Evolutionary conservation across 805 yeast genomes (phyloP).

Genomic region (Starmerella powellii): DNA sequence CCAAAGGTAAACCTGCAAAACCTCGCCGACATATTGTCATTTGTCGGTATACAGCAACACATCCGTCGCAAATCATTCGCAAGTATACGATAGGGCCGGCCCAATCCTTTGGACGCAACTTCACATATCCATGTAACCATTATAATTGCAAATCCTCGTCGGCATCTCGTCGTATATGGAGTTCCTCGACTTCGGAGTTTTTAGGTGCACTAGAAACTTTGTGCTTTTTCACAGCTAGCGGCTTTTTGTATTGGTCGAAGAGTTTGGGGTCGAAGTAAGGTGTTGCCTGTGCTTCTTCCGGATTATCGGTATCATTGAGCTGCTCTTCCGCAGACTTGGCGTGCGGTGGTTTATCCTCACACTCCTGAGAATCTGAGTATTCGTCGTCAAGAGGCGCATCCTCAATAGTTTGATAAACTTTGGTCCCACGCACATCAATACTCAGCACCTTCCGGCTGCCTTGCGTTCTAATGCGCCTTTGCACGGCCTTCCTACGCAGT

Average conservation of each 20-base stretch:
- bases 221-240: background rate
- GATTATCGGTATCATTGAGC: background rate
- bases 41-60: too few species aligned
- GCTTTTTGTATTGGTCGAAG: background rate
- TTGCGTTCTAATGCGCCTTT: conserved; percentile 50
- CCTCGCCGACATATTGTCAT: too few species aligned
- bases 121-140: too few species aligned
- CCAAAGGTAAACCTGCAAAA: too few species aligned
- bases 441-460: conserved; percentile 64
- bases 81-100: too few species aligned
- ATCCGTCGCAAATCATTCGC: too few species aligned
- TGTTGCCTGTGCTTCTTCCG: background rate
- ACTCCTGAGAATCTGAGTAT: conserved; percentile 2
- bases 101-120: too few species aligned
- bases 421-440: conserved; percentile 69
- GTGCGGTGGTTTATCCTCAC: background rate
- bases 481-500: conserved; percentile 49
- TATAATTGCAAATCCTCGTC: conserved; percentile 4
- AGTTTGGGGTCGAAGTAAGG: background rate
- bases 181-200: background rate
- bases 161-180: background rate
- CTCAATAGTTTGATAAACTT: conserved; percentile 52
- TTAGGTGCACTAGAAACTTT: background rate
- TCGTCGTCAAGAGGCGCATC: conserved; percentile 24
- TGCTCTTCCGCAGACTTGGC: background rate